These are phyloP conservation scores for Sporothrix schenckii DNA, from an alignment of 2,329 filamentous ascomycete species.

Conservation along the genomic window DNA sequence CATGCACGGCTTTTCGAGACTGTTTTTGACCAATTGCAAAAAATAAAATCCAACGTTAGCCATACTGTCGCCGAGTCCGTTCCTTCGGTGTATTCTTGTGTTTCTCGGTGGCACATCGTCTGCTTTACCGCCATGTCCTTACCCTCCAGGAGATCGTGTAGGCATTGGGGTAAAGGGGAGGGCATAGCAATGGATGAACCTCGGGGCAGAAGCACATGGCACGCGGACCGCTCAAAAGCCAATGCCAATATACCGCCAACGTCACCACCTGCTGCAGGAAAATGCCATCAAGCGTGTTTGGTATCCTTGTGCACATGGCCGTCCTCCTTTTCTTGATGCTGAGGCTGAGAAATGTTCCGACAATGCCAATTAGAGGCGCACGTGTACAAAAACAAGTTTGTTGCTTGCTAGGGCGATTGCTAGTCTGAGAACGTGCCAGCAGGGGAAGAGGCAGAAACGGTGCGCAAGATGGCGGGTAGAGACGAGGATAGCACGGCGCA, in stretches of 20 bases:
- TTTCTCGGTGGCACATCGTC: not conserved
- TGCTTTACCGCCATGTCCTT: not conserved
- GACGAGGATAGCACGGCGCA: not conserved
- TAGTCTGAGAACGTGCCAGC: not conserved
- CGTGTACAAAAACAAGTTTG: not conserved
- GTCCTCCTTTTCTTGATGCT: not conserved
- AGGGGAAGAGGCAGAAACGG: not conserved
- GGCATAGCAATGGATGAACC: not conserved
- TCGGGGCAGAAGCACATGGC: not conserved
- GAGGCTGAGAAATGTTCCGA: not conserved
- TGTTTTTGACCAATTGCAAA: conserved; percentile 51
- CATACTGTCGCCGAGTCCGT: not conserved
- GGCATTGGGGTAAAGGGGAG: not conserved
- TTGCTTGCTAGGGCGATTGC: not conserved
- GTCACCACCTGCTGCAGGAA: too few relatives aligned
- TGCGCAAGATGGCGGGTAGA: not conserved
- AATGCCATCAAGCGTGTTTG: not conserved
- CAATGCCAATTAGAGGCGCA: not conserved
- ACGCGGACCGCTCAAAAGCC: not conserved
- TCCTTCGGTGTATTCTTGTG: not conserved
- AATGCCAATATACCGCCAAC: not conserved
- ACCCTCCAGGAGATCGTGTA: not conserved
- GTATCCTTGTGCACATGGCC: not conserved
- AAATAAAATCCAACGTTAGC: conserved; percentile 21
- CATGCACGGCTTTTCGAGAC: conserved; percentile 90